Percentiles rank a stretch among this genome's conserved stretches.
These are phyloP conservation scores for Globisporangium megalacanthum DNA, from an alignment of 352 stramenopile genomes.

Conservation along the genomic window DNA sequence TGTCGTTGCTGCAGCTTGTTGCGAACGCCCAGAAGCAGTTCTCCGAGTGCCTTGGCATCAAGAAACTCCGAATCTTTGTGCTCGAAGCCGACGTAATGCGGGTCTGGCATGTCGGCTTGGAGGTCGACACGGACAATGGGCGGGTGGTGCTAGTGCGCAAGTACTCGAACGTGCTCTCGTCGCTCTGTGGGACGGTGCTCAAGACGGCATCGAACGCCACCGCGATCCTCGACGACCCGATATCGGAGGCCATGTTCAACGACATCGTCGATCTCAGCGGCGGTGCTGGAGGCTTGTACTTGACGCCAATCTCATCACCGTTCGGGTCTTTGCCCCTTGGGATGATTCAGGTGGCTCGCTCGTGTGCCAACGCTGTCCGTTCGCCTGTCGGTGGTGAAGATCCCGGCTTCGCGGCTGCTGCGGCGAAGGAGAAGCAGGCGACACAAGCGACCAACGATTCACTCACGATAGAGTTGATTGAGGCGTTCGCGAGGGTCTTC, in stretches of 20 bases:
- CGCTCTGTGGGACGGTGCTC: conserved; percentile 43
- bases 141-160: conserved; percentile 32
- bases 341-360: conserved; percentile 61
- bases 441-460: conserved; percentile 45
- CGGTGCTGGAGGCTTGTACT: conserved; percentile 48
- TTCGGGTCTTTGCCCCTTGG: conserved; percentile 45
- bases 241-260: conserved; percentile 54
- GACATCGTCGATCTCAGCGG: conserved; percentile 63
- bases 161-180: conserved; percentile 59
- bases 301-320: conserved; percentile 47
- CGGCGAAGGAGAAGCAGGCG: conserved; percentile 30
- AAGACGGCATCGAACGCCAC: conserved; percentile 4
- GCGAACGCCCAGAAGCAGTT: conserved; percentile 45
- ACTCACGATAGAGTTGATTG: conserved; percentile 49
- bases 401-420: conserved; percentile 10
- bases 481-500: conserved; percentile 49
- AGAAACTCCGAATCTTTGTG: conserved; percentile 61
- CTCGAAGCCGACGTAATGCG: conserved; percentile 41
- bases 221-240: conserved; percentile 34
- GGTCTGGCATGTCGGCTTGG: conserved; percentile 46
- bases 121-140: conserved; percentile 15
- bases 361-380: conserved; percentile 18
- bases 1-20: conserved; percentile 49
- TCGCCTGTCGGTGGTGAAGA: not conserved
- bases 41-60: conserved; percentile 52